These are phyloP conservation scores for Naumovozyma dairenensis DNA, from an alignment of 805 yeast species.

Conservation along the genomic window DNA sequence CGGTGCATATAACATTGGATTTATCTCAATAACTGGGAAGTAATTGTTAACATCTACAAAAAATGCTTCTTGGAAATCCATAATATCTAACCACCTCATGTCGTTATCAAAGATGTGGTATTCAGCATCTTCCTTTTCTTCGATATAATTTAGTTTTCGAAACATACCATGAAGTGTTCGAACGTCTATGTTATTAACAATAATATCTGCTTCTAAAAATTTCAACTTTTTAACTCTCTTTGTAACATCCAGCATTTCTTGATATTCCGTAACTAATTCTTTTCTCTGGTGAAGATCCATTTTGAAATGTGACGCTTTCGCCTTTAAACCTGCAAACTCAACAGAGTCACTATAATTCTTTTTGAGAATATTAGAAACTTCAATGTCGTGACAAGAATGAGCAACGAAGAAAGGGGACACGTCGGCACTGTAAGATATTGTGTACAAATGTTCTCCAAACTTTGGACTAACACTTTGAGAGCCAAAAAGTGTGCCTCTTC, in stretches of 20 bases:
- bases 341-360: slow-evolving; percentile 16
- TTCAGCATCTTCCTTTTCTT: slow-evolving; percentile 10
- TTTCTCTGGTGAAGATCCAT: slow-evolving; percentile 61
- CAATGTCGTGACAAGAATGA: slow-evolving; percentile 50
- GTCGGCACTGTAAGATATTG: slow-evolving; percentile 71
- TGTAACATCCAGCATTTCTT: slow-evolving; percentile 38
- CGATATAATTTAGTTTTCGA: slow-evolving; percentile 19
- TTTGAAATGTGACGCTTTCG: slow-evolving; percentile 42
- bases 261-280: slow-evolving; percentile 36
- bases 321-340: slow-evolving; percentile 64
- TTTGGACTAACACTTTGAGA: slow-evolving; percentile 46
- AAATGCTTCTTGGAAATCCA: slow-evolving; percentile 53
- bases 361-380: slow-evolving; percentile 20
- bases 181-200: slow-evolving; percentile 46
- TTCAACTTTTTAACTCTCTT: slow-evolving; percentile 44
- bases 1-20: slow-evolving; percentile 61
- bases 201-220: slow-evolving; percentile 58
- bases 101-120: slow-evolving; percentile 44
- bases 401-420: slow-evolving; percentile 65
- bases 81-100: slow-evolving; percentile 48
- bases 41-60: slow-evolving; percentile 31
- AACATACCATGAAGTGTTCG: slow-evolving; percentile 45
- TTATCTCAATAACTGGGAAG: slow-evolving; percentile 37
- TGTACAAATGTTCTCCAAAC: slow-evolving; percentile 62
- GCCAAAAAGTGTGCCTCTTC: slow-evolving; percentile 65